phyloP scores from a whole-genome alignment of 371 early-diverging fungal genomes.

The Syncephalastrum monosporum region DNA sequence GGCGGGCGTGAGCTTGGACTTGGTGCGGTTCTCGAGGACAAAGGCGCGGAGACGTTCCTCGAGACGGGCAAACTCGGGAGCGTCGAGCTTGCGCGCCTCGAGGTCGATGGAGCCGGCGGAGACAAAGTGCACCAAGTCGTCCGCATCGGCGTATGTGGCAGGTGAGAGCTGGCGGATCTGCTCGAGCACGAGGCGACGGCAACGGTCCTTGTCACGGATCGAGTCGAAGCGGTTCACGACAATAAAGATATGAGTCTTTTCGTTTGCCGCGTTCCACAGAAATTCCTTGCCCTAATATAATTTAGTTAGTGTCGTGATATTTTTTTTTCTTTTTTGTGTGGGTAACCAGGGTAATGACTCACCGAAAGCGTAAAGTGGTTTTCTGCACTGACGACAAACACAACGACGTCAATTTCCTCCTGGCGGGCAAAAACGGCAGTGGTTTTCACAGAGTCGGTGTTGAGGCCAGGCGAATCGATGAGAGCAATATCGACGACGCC shows the following conservation, averaged over 20 bases:
- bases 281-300: conserved; percentile 86
- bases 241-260: conserved; percentile 97
- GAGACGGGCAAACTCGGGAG: conserved; percentile 72
- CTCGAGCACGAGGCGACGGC: conserved; percentile 87
- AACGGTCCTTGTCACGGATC: conserved; percentile 91
- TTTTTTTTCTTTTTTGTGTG: conserved; percentile 4
- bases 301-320: conserved; percentile 6
- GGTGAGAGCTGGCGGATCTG: conserved; percentile 94
- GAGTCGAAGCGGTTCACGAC: conserved; percentile 97
- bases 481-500: conserved; percentile 92
- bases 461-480: conserved; percentile 98
- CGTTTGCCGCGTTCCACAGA: conserved; percentile 90
- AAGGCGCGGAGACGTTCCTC: conserved; percentile 88
- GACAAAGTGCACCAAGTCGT: conserved; percentile 96
- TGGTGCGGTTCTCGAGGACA: conserved; percentile 91
- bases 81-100: conserved; percentile 43
- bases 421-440: conserved; percentile 94
- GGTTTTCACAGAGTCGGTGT: conserved; percentile 95
- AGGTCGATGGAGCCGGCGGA: conserved; percentile 69
- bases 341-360: conserved; percentile 23
- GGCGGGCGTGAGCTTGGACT: conserved; percentile 93
- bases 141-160: conserved; percentile 85
- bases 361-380: conserved; percentile 97
- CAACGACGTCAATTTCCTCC: conserved; percentile 97
- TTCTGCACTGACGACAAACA: conserved; percentile 97